Evolutionary conservation across 352 stramenopile genomes (phyloP).

Genomic region (Peronospora tabacina): DNA sequence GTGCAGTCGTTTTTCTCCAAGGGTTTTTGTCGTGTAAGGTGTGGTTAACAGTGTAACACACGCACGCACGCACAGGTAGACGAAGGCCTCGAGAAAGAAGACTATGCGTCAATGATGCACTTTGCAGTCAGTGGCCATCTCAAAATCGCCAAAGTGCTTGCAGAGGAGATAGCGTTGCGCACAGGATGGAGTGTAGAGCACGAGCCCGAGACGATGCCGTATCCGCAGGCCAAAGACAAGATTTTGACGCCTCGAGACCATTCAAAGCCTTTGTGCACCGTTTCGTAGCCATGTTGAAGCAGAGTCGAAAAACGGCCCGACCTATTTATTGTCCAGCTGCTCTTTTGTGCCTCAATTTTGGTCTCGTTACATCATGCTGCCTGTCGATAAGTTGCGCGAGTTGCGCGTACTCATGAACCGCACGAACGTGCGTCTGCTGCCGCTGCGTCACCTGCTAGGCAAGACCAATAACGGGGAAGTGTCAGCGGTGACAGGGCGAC

Average conservation of each 20-base stretch:
- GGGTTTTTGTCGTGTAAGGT: background rate
- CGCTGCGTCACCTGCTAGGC: constrained; percentile 47
- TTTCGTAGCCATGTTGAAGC: constrained; percentile 21
- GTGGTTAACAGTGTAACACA: background rate
- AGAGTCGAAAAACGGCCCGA: constrained; percentile 11
- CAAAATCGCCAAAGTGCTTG: constrained; percentile 70
- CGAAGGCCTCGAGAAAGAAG: constrained; percentile 47
- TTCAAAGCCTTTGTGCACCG: constrained; percentile 30
- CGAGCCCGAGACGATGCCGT: constrained; percentile 55
- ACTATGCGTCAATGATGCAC: constrained; percentile 78
- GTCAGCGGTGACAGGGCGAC: constrained; percentile 32
- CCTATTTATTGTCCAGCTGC: constrained; percentile 30
- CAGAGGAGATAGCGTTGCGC: constrained; percentile 59
- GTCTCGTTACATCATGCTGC: constrained; percentile 23
- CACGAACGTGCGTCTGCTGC: constrained; percentile 56
- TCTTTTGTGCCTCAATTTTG: background rate
- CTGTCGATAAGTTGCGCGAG: constrained; percentile 54
- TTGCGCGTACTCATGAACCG: constrained; percentile 54
- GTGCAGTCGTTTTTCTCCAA: background rate
- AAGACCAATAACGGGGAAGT: constrained; percentile 26
- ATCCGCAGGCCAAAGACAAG: constrained; percentile 69
- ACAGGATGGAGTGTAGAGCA: constrained; percentile 58
- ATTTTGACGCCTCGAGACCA: constrained; percentile 64
- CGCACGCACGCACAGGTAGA: constrained; percentile 39
- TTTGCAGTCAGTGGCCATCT: constrained; percentile 78